A percentile compares a stretch with the other conserved stretches of the same genome.
phyloP scores from a whole-genome alignment of 2,329 filamentous ascomycete species.

The Ceratocystis huliohia region DNA sequence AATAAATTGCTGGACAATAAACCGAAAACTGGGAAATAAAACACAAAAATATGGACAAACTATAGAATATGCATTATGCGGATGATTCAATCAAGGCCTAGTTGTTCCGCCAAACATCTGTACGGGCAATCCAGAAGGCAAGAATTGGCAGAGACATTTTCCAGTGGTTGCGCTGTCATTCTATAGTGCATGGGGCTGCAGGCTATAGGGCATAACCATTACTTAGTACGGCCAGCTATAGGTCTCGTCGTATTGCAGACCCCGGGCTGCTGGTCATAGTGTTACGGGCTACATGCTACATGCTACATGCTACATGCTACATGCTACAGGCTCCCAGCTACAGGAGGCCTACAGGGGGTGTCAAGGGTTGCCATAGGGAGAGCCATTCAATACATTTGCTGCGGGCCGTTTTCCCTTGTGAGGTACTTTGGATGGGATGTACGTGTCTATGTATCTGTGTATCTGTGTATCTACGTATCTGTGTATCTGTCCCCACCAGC shows the following conservation, averaged over 20 bases:
- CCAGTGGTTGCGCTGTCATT: not conserved
- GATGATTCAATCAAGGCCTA: not conserved
- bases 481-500: no score
- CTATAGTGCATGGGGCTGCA: not conserved
- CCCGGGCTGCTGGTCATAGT: not conserved
- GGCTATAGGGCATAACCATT: not conserved
- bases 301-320: not conserved
- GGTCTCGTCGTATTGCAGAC: not conserved
- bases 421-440: no score
- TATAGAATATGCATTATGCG: no score
- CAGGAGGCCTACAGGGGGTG: not conserved
- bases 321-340: not conserved
- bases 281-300: not conserved
- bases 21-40: no score
- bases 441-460: not conserved
- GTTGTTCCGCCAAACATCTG: not conserved
- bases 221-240: not conserved
- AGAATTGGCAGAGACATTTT: slow-evolving; percentile 6
- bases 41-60: no score
- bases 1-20: not conserved
- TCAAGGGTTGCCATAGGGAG: not conserved
- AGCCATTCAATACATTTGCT: not conserved
- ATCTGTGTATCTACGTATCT: not conserved
- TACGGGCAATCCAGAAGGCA: not conserved
- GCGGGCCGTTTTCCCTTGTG: no score